Evolutionary conservation across 106 monocot species (phyloP).

Genomic region (Acorus gramineus): DNA sequence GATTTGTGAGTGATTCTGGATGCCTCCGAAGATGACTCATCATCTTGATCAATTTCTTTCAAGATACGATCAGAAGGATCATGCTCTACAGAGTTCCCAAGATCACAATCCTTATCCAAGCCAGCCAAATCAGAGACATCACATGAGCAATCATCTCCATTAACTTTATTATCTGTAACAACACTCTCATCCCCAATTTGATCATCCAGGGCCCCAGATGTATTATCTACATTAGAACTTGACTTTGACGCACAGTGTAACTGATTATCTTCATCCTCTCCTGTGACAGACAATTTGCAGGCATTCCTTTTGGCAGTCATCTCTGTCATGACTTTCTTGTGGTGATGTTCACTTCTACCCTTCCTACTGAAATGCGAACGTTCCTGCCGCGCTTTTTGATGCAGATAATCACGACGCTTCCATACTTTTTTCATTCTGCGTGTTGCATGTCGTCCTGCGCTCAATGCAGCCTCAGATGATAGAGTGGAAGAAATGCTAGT

Average conservation of each 20-base stretch:
- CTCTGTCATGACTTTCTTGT: constrained; percentile 23
- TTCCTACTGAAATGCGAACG: constrained; percentile 70
- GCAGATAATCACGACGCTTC: constrained; percentile 47
- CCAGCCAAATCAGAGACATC: constrained; percentile 20
- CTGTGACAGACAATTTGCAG: constrained; percentile 6
- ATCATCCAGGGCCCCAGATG: neutral
- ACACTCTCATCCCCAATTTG: constrained; percentile 11
- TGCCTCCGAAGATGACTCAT: constrained; percentile 18
- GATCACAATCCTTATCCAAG: constrained; percentile 14
- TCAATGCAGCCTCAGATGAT: constrained; percentile 20
- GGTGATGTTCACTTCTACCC: constrained; percentile 21
- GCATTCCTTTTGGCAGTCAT: constrained; percentile 36
- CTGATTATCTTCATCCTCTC: constrained; percentile 17
- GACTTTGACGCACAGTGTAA: constrained; percentile 19
- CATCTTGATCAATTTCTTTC: constrained; percentile 12
- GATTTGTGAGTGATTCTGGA: constrained; percentile 32
- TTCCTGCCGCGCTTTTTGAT: constrained; percentile 72
- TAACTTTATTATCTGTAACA: constrained; percentile 4
- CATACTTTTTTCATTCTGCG: constrained; percentile 40
- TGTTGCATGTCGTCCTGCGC: constrained; percentile 24
- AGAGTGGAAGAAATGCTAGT: constrained; percentile 10
- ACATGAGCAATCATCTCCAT: constrained; percentile 22
- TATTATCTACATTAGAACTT: constrained; percentile 14
- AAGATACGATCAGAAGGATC: constrained; percentile 1
- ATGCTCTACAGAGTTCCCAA: constrained; percentile 23